Percentiles rank a stretch among this genome's conserved stretches.
Evolutionary conservation across 192 early-diverging fungal genomes (phyloP).

Genomic region (Backusella parvicylindrica): DNA sequence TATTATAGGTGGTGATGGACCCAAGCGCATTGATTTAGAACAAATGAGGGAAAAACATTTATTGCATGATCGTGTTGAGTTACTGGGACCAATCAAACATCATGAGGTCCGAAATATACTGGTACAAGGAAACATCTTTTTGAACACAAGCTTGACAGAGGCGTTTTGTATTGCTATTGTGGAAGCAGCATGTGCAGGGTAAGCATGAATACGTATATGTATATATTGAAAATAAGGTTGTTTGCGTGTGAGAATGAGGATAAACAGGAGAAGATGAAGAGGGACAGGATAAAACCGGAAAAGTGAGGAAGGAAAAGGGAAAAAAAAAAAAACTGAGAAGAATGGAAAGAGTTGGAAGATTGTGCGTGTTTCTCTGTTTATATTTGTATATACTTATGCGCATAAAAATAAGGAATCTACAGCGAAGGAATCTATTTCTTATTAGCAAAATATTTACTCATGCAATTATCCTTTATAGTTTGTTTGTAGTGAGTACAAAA

Average conservation of each 20-base stretch:
- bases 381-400: background rate
- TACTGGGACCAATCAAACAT: conserved; percentile 82
- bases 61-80: conserved; percentile 87
- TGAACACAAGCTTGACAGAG: conserved; percentile 97
- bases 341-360: background rate
- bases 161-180: conserved; percentile 99
- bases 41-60: conserved; percentile 94
- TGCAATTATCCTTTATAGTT: conserved; percentile 27
- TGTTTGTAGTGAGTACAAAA: conserved; percentile 92
- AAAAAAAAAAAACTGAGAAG: background rate
- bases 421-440: background rate
- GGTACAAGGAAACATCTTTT: conserved; percentile 89
- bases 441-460: background rate
- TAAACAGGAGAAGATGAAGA: background rate
- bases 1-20: conserved; percentile 95
- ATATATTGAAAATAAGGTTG: background rate
- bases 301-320: background rate
- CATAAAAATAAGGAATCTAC: background rate
- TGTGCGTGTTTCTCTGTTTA: background rate
- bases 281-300: background rate
- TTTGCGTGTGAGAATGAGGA: background rate
- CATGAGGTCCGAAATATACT: conserved; percentile 84
- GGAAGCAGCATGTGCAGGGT: conserved; percentile 94
- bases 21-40: conserved; percentile 92
- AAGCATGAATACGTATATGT: conserved; percentile 15